Conservation (phyloP, 2,329 filamentous ascomycete genomes). For the Sarocladium oryzae region DNA sequence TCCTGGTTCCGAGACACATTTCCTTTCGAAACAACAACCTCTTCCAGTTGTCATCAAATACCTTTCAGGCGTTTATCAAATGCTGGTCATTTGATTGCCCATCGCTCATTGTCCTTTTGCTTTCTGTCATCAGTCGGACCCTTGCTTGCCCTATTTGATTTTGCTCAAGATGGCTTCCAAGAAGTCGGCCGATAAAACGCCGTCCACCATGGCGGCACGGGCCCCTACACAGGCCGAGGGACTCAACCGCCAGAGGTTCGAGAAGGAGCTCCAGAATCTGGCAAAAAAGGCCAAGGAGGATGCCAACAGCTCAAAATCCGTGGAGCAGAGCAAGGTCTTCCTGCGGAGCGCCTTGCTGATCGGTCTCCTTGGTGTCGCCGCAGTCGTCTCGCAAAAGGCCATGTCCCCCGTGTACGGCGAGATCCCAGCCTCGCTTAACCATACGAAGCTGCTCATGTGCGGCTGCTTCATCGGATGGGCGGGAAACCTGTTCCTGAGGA, state of each 20-base stretch:
- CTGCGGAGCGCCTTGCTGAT: conserved; percentile 24
- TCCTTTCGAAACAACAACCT: conserved; percentile 6
- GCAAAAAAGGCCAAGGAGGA: conserved; percentile 34
- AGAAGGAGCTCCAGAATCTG: conserved; percentile 46
- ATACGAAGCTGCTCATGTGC: conserved; percentile 58
- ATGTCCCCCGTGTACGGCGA: conserved; percentile 85
- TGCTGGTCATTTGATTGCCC: conserved; percentile 14
- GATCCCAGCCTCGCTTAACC: conserved; percentile 68
- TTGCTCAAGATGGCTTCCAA: conserved; percentile 8
- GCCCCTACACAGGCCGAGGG: conserved; percentile 15
- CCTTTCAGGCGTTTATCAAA: conserved; percentile 9
- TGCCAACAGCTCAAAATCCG: conserved; percentile 24
- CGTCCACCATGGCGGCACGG: neutral
- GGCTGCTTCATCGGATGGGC: conserved; percentile 69
- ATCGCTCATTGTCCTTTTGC: neutral
- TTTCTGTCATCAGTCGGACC: neutral
- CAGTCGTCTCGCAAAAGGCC: conserved; percentile 66
- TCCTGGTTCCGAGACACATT: conserved; percentile 6
- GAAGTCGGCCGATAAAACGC: conserved; percentile 1
- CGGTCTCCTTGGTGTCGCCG: conserved; percentile 46
- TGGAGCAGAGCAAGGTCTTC: conserved; percentile 34
- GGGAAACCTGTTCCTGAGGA: conserved; percentile 49
- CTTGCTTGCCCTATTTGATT: neutral
- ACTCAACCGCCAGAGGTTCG: conserved; percentile 46
- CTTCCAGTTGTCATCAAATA: neutral